These are phyloP conservation scores for Cucurbita ficifolia DNA, from an alignment of 306 rosid species.

Conservation along the genomic window DNA sequence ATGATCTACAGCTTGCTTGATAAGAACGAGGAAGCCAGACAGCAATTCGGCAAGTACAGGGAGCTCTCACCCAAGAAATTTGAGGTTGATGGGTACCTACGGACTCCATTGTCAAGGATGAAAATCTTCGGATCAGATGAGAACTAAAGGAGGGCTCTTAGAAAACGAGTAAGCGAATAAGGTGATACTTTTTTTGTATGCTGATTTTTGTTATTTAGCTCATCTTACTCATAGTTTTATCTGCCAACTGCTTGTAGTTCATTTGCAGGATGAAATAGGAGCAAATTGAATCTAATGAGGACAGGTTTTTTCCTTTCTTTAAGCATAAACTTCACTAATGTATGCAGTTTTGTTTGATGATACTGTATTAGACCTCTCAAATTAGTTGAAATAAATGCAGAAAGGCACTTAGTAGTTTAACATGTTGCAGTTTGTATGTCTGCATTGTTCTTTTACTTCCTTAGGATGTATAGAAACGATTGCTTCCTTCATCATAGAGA, in stretches of 20 bases:
- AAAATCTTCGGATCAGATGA: slow-evolving; percentile 64
- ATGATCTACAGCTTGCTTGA: slow-evolving; percentile 85
- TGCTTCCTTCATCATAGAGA: neutral
- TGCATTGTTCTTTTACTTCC: neutral
- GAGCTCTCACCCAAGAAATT: slow-evolving; percentile 73
- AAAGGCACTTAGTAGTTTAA: neutral
- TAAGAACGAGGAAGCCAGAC: slow-evolving; percentile 61
- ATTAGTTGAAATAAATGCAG: slow-evolving; percentile 1
- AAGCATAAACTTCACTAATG: neutral
- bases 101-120: slow-evolving; percentile 64
- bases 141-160: slow-evolving; percentile 19
- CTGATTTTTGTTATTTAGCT: neutral
- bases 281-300: neutral
- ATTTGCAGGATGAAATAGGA: neutral
- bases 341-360: neutral
- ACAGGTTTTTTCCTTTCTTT: neutral
- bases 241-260: neutral
- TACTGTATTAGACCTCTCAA: neutral
- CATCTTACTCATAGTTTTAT: neutral
- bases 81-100: slow-evolving; percentile 76
- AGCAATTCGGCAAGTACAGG: slow-evolving; percentile 56
- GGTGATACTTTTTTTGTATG: neutral
- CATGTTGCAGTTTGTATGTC: neutral
- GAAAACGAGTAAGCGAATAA: neutral
- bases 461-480: neutral